Evolutionary conservation across 2,329 filamentous ascomycete genomes (phyloP).

Genomic region (Raffaelea ambrosiae): DNA sequence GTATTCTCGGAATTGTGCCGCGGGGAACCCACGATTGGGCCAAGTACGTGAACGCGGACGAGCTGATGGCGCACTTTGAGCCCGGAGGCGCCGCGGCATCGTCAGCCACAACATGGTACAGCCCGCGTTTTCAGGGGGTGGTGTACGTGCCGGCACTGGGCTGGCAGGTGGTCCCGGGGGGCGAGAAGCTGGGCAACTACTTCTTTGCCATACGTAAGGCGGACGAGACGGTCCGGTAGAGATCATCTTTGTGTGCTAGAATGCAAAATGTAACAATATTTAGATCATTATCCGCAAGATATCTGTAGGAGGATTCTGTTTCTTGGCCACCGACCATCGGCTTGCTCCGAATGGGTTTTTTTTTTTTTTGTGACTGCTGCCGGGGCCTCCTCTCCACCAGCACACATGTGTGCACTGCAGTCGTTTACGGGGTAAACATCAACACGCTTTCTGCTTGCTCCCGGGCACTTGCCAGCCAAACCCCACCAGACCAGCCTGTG

Average conservation of each 20-base stretch:
- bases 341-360: too few relatives aligned
- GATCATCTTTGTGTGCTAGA: too few relatives aligned
- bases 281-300: too few relatives aligned
- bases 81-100: conserved; percentile 19
- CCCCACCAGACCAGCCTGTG: too few relatives aligned
- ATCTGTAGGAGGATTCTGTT: conserved; percentile 1
- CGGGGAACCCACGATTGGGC: conserved; percentile 91
- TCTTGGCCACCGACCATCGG: too few relatives aligned
- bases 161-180: conserved; percentile 74
- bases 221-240: background rate
- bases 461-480: too few relatives aligned
- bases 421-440: too few relatives aligned
- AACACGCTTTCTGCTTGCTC: too few relatives aligned
- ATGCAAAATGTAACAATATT: too few relatives aligned
- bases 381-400: too few relatives aligned
- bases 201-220: conserved; percentile 72
- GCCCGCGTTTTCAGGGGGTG: conserved; percentile 62
- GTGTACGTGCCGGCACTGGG: conserved; percentile 85
- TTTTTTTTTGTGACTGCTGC: too few relatives aligned
- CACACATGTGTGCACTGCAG: too few relatives aligned
- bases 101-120: conserved; percentile 42
- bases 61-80: conserved; percentile 54
- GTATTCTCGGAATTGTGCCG: conserved; percentile 78
- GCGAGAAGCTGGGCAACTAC: conserved; percentile 88
- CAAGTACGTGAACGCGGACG: conserved; percentile 86